These are phyloP conservation scores for Lyophyllum semitale DNA, from an alignment of 768 basidiomycete genomes.

Conservation along the genomic window DNA sequence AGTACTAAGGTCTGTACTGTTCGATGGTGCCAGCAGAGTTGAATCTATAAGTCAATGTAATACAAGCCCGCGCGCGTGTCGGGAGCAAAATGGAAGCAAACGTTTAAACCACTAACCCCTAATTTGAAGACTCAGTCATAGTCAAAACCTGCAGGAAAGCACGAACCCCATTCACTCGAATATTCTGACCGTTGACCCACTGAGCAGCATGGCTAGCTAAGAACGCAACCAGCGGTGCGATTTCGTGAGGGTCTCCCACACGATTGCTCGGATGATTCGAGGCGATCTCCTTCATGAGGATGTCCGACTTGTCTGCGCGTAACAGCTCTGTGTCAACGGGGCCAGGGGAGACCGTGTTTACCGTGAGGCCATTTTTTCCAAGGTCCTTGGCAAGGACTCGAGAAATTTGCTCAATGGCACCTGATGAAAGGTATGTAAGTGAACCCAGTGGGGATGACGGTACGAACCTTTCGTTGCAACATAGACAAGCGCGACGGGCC, in stretches of 20 bases:
- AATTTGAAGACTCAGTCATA: neutral
- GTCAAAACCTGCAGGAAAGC: neutral
- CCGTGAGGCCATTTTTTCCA: slow-evolving; percentile 53
- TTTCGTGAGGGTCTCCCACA: slow-evolving; percentile 51
- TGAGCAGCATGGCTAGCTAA: slow-evolving; percentile 51
- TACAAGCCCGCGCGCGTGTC: too few species aligned
- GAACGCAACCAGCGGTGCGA: slow-evolving; percentile 55
- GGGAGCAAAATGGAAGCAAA: too few species aligned
- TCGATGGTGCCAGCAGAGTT: too few species aligned
- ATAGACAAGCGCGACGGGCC: slow-evolving; percentile 52
- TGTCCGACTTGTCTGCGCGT: slow-evolving; percentile 52
- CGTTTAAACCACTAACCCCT: slow-evolving; percentile 2
- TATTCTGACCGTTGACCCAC: slow-evolving; percentile 61
- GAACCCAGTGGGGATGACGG: neutral
- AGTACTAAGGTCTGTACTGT: too few species aligned
- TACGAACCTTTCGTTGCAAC: slow-evolving; percentile 47
- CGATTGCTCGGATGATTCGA: slow-evolving; percentile 47
- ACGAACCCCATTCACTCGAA: slow-evolving; percentile 60
- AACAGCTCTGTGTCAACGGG: slow-evolving; percentile 59
- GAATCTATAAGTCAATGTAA: too few species aligned
- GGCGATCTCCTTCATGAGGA: slow-evolving; percentile 45
- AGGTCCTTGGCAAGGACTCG: slow-evolving; percentile 62
- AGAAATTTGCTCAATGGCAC: slow-evolving; percentile 59
- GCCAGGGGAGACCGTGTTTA: slow-evolving; percentile 58
- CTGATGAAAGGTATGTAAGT: neutral